Base-by-base conservation (phyloP, 1,284 basidiomycete genomes). In the Apiotrichum veenhuisii region DNA sequence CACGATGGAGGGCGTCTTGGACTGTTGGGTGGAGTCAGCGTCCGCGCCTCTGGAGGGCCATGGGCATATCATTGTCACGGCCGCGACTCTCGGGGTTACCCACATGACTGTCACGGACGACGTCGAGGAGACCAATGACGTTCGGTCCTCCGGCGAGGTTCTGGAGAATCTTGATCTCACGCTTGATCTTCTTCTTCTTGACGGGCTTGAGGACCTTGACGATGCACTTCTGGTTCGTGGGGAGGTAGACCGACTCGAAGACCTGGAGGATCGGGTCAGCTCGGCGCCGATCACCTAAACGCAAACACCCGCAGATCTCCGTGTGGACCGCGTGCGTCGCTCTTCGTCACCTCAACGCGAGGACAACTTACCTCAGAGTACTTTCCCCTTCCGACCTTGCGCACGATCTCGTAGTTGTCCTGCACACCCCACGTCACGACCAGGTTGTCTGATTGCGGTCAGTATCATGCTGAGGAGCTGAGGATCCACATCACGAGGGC, bases 121-220 rank as follows among this genome's bases (percentile, higher is more conserved):
- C 93, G 71, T 98, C 95, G 61, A 98, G 81, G 49, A 98, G 82
- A 9, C 83, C 70, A 82, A 94, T 75, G 83, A 87, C 80, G 87
- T 98, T 74, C 12, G 94, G 94, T 22, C 96, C 96, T 27, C 95
- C 94, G 0, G 93, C 91, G 23, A 98, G 82, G 77, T 98, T 98
- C 77, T 96, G 93, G 38, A 98, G 79, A 68, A 98, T 97, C 82
- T 98, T 98, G 79, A 98, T 97, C 80, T 98, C 95, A 62, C 95
- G 85, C 82, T 98, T 98, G 79, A 98, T 98, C 82, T 98, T 98
- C 85, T 98, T 98, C 85, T 98, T 98, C 83, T 98, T 98, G 50
- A 98, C 95, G 1, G 96, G 96, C 79, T 98, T 98, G 64, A 98
- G 82, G 50, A 98, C 94, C 78, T 98, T 98, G 81, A 98, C 93